Base-by-base conservation (phyloP, 352 stramenopile species). In the Phytophthora meadii region DNA sequence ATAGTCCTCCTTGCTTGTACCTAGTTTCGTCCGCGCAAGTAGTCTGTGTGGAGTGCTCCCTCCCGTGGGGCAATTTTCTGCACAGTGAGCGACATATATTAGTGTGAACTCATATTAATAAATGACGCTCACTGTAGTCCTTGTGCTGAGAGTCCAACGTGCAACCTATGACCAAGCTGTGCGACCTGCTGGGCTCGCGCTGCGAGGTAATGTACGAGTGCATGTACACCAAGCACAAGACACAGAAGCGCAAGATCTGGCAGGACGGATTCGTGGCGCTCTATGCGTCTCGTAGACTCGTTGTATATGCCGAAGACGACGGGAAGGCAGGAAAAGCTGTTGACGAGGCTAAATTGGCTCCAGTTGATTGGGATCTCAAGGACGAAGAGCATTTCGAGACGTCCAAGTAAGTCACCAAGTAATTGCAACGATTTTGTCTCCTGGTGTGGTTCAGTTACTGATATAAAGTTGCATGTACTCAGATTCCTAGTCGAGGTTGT, bases 171-270 rank as follows among this genome's bases (percentile, higher is more conserved):
- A 83, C 87, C 22, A 84, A 77, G 61, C 51, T 89, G 45, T 68
- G 67, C 50, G 57, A 79, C 53, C 61, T 92, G 61, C 63, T 92
- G 15, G 81, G 84, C 34, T 59, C 69, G 40, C 60, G 53, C n/a
- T 59, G 56, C 1, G 81, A 88, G 58, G 72, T 75, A 52, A 63
- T 77, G 58, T 89, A 76, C 65, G 84, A 87, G 67, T 94, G 86
- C 70, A 90, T 94, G 84, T 94, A 93, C 77, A 94, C 86, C 39
- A 95, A 92, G 70, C 79, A 95, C 80, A 93, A 93, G 80, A 90
- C 84, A 42, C 84, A 93, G 71, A 95, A 95, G 75, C 74, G 77
- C 60, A 95, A 95, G 70, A 74, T 68, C 12, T 95, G 82, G 81
- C 78, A 93, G 22, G 85, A 95, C 52, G 87, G 84, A n/a, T 92